Base-by-base conservation (phyloP, 768 basidiomycete species). In the Butyriboletus loyo region DNA sequence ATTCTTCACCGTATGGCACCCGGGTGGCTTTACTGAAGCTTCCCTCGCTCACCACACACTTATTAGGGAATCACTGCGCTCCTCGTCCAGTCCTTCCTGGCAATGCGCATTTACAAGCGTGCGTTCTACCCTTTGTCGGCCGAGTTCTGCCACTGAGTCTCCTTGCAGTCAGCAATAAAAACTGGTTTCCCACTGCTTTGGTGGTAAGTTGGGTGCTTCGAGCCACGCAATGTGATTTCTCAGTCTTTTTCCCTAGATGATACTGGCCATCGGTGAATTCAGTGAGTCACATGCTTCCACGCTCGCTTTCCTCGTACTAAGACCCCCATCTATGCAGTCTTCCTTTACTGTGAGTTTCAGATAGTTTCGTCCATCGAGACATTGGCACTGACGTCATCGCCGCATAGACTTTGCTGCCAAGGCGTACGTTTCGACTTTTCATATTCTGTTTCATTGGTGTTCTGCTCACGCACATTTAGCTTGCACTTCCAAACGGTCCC, bases 31-130 rank as follows among this genome's bases (percentile, higher is more conserved):
- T 19, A 1, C 6, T 21, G n/a, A 3, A 10, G 13, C 10, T 22
- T 17, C 19, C 19, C 7, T 14, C 4, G 10, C 48, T 64, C 27
- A 66, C 34, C 38, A 19, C 19, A n/a, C n/a, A 32, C 15, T 3
- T 15, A 17, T 7, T 19, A 67, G 66, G 67, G 78, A 21, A 63
- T 83, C 35, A 83, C 81, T 5, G 81, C 76, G 2, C 69, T 75
- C n/a, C 66, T 82, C 31, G 83, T 84, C 1, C 83, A 84, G 69
- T 74, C 79, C 15, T 84, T 84, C 67, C 72, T 82, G 52, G 67
- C 77, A 0, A 71, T 76, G 59, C 78, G 82, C 0, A 74, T 84
- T 1, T 83, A 79, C 72, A 73, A 72, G 46, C 62, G 79, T 80
- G 60, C 45, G 78, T 69, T 19, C 17, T 9, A 9, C 7, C 10